Evolutionary conservation across 352 stramenopile genomes (phyloP).

Genomic region (Phytopythium kandeliae): DNA sequence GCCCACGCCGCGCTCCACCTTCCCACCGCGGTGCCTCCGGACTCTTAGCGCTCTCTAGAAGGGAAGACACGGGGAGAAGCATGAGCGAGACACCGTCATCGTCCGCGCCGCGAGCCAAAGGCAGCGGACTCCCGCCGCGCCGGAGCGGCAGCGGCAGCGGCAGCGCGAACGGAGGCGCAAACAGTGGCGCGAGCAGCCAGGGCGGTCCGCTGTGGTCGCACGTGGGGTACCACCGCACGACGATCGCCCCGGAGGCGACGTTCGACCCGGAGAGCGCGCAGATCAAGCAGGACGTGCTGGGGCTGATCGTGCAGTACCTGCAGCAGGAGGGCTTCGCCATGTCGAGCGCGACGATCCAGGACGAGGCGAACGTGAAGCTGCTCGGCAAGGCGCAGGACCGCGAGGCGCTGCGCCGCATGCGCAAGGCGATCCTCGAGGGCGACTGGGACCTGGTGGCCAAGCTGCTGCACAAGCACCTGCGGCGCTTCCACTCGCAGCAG

Average conservation of each 20-base stretch:
- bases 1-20: too few relatives aligned
- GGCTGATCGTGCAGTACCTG: conserved; percentile 85
- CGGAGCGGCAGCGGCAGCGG: conserved; percentile 1
- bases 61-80: too few relatives aligned
- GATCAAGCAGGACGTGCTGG: conserved; percentile 81
- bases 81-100: conserved; percentile 3
- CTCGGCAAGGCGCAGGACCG: conserved; percentile 65
- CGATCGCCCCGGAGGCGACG: conserved; percentile 71
- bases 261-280: conserved; percentile 66
- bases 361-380: conserved; percentile 84
- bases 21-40: too few relatives aligned
- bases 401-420: conserved; percentile 67
- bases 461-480: conserved; percentile 74
- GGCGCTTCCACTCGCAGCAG: conserved; percentile 79
- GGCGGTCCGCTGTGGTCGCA: conserved; percentile 45
- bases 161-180: background rate
- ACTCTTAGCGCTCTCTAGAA: too few relatives aligned
- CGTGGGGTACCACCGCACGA: conserved; percentile 81
- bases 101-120: background rate
- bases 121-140: background rate
- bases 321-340: conserved; percentile 76
- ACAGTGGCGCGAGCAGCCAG: background rate
- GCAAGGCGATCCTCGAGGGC: conserved; percentile 70
- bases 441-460: conserved; percentile 87
- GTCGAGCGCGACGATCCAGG: conserved; percentile 81